A percentile compares a stretch with the other conserved stretches of the same genome.
Conservation (phyloP, 2,329 filamentous ascomycete genomes). For the Ceratocystis cacaofunesta region DNA sequence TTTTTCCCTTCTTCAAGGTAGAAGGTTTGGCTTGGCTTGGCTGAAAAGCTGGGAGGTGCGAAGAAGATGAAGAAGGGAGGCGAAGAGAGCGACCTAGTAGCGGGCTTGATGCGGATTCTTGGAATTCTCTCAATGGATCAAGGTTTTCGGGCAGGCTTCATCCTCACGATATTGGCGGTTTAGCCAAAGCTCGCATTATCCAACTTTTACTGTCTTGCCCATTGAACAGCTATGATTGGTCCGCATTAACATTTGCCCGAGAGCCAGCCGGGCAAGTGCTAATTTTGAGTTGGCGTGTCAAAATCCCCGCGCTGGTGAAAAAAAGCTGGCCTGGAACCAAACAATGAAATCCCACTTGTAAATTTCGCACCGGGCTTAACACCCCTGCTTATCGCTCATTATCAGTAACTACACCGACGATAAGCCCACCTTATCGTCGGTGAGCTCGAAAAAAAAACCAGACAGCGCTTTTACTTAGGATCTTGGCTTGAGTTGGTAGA, state of each 20-base stretch:
- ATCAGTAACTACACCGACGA: constrained; percentile 13
- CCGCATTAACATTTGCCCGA: constrained; percentile 12
- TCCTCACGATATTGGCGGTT: constrained; percentile 9
- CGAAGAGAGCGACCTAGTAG: background rate
- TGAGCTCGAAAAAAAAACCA: constrained; percentile 13
- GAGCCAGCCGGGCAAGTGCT: constrained; percentile 4
- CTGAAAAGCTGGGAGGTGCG: background rate
- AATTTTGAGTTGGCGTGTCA: background rate
- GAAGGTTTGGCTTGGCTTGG: background rate
- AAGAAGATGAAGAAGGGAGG: background rate
- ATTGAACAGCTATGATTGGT: constrained; percentile 13
- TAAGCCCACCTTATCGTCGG: constrained; percentile 13
- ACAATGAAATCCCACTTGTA: background rate
- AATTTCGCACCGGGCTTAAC: background rate
- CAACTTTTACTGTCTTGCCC: constrained; percentile 13
- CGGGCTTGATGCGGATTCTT: background rate
- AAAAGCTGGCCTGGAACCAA: background rate
- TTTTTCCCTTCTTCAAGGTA: background rate
- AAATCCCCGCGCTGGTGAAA: background rate
- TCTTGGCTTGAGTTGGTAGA: constrained; percentile 4
- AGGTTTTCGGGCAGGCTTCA: background rate
- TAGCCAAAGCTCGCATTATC: constrained; percentile 9
- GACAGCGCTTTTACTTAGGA: constrained; percentile 2
- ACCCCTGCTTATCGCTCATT: constrained; percentile 5
- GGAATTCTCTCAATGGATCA: constrained; percentile 1